These are phyloP conservation scores for Xerocomus potaroensis DNA, from an alignment of 768 basidiomycete genomes.

Conservation along the genomic window DNA sequence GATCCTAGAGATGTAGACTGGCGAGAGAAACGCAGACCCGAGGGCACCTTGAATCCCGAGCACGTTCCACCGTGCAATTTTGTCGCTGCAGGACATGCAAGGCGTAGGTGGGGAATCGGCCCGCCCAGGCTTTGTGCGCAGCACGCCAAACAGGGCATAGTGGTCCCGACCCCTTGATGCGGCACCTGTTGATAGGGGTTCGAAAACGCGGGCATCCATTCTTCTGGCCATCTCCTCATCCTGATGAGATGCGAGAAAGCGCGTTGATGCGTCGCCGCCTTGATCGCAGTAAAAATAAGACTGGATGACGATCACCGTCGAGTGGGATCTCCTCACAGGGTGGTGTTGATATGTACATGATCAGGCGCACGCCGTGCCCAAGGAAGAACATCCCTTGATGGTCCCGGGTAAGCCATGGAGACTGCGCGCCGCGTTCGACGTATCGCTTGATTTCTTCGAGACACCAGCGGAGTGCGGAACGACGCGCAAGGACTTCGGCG, in stretches of 20 bases:
- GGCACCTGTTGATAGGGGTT: conserved; percentile 31
- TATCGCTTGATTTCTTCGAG: conserved; percentile 55
- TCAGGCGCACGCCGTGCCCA: conserved; percentile 43
- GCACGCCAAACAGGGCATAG: conserved; percentile 66
- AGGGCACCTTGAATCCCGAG: conserved; percentile 86
- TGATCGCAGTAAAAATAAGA: no score
- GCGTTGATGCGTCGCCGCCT: conserved; percentile 91
- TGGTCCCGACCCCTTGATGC: conserved; percentile 76
- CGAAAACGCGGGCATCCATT: conserved; percentile 47
- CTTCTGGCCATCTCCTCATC: conserved; percentile 66
- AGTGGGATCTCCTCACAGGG: conserved; percentile 47
- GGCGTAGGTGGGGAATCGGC: conserved; percentile 81
- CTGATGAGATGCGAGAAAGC: conserved; percentile 70
- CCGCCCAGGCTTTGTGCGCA: conserved; percentile 93
- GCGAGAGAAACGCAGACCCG: conserved; percentile 47
- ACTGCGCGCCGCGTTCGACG: conserved; percentile 26
- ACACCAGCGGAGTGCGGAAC: conserved; percentile 76
- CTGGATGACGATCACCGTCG: no score
- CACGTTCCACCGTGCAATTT: conserved; percentile 83
- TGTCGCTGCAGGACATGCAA: conserved; percentile 94
- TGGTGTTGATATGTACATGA: conserved; percentile 74
- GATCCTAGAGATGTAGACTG: conserved; percentile 62
- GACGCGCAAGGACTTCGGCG: conserved; percentile 86
- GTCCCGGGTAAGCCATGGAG: conserved; percentile 46
- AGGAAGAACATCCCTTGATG: conserved; percentile 43